These are phyloP conservation scores for Stenocarpella maydis DNA, from an alignment of 2,329 filamentous ascomycete genomes.

Conservation along the genomic window DNA sequence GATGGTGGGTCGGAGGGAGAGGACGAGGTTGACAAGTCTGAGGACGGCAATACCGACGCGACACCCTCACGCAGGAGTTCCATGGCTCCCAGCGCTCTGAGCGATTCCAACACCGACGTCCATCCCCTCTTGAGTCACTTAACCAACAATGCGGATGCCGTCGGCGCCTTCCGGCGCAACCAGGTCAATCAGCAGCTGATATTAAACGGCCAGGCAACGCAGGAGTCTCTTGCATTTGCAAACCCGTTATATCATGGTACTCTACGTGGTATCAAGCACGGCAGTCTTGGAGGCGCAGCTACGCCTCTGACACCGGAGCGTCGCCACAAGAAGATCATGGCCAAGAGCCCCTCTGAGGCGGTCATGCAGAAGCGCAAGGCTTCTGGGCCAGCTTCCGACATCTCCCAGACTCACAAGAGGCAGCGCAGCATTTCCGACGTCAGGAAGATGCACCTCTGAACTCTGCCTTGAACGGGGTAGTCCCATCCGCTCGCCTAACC, in stretches of 20 bases:
- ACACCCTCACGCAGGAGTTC: slow-evolving; percentile 57
- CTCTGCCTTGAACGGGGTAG: neutral
- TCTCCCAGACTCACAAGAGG: slow-evolving; percentile 58
- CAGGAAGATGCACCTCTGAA: slow-evolving; percentile 49
- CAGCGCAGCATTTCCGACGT: slow-evolving; percentile 68
- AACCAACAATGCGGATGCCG: slow-evolving; percentile 70
- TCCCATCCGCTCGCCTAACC: neutral
- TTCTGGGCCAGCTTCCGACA: slow-evolving; percentile 47
- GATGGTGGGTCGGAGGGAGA: slow-evolving; percentile 68
- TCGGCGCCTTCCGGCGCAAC: slow-evolving; percentile 80
- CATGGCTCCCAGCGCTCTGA: slow-evolving; percentile 53
- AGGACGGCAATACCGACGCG: slow-evolving; percentile 56
- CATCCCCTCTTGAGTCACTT: slow-evolving; percentile 71
- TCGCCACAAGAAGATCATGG: slow-evolving; percentile 59
- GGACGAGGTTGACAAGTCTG: slow-evolving; percentile 56
- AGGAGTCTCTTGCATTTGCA: slow-evolving; percentile 70
- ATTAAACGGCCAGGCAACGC: slow-evolving; percentile 66
- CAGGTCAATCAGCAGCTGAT: slow-evolving; percentile 70
- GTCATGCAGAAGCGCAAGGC: slow-evolving; percentile 65
- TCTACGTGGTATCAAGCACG: slow-evolving; percentile 69
- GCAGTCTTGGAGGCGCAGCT: slow-evolving; percentile 70
- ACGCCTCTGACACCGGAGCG: slow-evolving; percentile 74
- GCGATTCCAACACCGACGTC: slow-evolving; percentile 52
- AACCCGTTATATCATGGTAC: slow-evolving; percentile 67
- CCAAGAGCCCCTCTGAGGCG: slow-evolving; percentile 59